Evolutionary conservation across 805 yeast species (phyloP), one percentile per base, ranked within the genome.

Genomic region (Millerozyma acaciae): DNA sequence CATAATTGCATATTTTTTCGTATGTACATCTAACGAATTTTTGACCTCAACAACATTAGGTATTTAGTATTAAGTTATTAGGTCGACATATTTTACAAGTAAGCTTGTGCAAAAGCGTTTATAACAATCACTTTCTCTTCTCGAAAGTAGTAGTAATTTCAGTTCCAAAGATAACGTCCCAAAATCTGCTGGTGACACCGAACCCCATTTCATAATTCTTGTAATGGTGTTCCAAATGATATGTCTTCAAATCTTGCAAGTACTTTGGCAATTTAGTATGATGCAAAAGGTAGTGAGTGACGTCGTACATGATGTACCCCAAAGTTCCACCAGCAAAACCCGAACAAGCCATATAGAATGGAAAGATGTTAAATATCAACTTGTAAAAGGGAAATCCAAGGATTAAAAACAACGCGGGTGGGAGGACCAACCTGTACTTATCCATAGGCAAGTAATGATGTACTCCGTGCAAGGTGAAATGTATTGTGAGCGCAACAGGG

Each of bases 381-480:
- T 65, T 76, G 64, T 84, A 85, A 60, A 93, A 75, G 28, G 99
- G 99, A 24, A 70, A 75, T 30, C 87, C 79, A 42, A 93, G 64
- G 2, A 74, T 60, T 10, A 81, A 42, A 43, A 90, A 81, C 53
- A 93, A 65, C 0, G 97, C 71, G 31, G 99, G 99, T 3, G 99
- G 99, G 84, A 93, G 83, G 22, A 93, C 99, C 50, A 93, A 75
- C 56, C 99, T 78, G 57, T 77, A 69, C 39, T 76, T 76, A 65
- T 93, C 99, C 98, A 94, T 93, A 43, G 99, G 99, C 47, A 93
- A 72, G 59, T 85, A 93, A 61, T 93, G 99, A 59, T 93, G 99
- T 32, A 89, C 83, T 37, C 99, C 99, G 51, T 93, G 99, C 45
- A 90, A 68, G 38, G 88, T 59, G 70, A 93, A 93, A 60, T 93